A percentile compares a stretch with the other conserved stretches of the same genome.
phyloP scores from a whole-genome alignment of 1,139 yeast species.

The Yamadazyma spencermartinsiae region DNA sequence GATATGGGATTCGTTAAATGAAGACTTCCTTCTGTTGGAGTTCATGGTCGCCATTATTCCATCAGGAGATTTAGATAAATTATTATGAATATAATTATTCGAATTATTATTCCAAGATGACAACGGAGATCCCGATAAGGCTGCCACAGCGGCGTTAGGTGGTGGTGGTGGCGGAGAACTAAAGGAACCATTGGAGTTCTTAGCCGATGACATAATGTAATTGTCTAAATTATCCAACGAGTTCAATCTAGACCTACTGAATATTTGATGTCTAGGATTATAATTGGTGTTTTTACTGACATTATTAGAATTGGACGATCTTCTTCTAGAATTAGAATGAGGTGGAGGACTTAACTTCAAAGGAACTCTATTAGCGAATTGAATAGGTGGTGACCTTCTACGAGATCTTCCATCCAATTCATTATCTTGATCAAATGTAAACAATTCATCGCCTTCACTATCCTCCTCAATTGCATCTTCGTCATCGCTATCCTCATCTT shows the following conservation, averaged over 20 bases:
- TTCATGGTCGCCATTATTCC: conserved; percentile 20
- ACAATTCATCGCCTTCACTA: conserved; percentile 29
- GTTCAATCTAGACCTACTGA: conserved; percentile 43
- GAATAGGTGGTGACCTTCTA: conserved; percentile 37
- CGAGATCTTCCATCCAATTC: conserved; percentile 15
- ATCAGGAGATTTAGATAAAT: conserved; percentile 21
- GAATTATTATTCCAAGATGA: conserved; percentile 26
- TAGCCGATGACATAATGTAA: conserved; percentile 42
- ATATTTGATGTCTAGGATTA: conserved; percentile 30
- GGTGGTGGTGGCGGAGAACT: conserved; percentile 39
- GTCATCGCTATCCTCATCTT: conserved; percentile 14
- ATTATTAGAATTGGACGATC: conserved; percentile 27
- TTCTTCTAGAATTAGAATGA: conserved; percentile 21
- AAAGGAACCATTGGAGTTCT: conserved; percentile 37
- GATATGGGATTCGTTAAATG: conserved; percentile 46
- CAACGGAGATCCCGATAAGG: conserved; percentile 26
- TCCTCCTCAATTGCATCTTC: conserved; percentile 24
- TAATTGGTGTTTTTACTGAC: conserved; percentile 17
- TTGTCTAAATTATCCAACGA: conserved; percentile 47
- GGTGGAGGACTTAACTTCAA: conserved; percentile 43
- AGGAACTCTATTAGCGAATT: conserved; percentile 49
- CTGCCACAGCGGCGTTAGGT: conserved; percentile 15
- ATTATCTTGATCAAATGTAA: conserved; percentile 48
- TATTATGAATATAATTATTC: conserved; percentile 9
- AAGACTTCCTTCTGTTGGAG: conserved; percentile 38